phyloP scores from a whole-genome alignment of 108 stramenopile species.

The Skeletonema tropicum region DNA sequence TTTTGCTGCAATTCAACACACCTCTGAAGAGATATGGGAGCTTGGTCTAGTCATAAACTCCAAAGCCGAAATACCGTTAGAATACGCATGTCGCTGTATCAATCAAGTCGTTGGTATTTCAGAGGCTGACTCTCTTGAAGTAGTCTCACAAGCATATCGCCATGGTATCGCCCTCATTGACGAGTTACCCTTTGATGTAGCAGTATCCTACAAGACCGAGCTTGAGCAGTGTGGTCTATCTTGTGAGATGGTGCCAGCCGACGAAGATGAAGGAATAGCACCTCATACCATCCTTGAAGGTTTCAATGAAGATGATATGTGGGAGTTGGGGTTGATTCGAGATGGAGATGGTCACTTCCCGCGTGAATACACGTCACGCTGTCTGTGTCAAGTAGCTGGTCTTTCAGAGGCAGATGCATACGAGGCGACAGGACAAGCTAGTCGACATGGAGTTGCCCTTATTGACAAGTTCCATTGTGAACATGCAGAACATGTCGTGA shows the following conservation, averaged over 20 bases:
- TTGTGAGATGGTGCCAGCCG: background rate
- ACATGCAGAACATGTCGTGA: background rate
- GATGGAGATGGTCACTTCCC: background rate
- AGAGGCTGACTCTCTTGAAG: background rate
- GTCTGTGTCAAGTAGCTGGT: background rate
- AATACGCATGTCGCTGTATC: background rate
- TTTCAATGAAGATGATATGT: background rate
- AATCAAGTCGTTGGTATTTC: background rate
- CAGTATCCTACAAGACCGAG: background rate
- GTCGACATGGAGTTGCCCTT: background rate
- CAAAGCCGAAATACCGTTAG: background rate
- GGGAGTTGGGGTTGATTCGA: constrained; percentile 2
- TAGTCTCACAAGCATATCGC: background rate
- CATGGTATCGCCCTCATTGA: constrained; percentile 1
- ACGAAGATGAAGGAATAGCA: background rate
- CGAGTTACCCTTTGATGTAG: background rate
- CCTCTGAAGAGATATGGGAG: background rate
- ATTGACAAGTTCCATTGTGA: background rate
- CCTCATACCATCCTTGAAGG: background rate
- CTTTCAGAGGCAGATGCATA: background rate
- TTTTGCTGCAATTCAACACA: background rate
- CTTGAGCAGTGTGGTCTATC: background rate
- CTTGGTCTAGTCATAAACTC: background rate
- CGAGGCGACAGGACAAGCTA: background rate
- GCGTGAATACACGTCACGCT: background rate